Evolutionary conservation across 768 basidiomycete genomes (phyloP).

Genomic region (Suillus weaverae): DNA sequence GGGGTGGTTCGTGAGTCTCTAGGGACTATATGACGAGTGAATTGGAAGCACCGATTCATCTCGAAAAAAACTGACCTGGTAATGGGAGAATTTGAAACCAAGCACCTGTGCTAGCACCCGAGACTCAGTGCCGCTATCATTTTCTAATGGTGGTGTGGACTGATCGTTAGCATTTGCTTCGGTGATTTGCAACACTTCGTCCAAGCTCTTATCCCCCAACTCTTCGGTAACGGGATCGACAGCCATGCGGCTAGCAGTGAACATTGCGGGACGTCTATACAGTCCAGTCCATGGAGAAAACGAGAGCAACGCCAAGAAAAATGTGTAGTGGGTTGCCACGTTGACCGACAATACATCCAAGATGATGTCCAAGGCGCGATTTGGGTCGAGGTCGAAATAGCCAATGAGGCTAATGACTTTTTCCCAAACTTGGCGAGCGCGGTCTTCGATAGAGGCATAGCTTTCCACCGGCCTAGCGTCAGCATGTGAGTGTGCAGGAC

Average conservation of each 20-base stretch:
- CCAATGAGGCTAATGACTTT: slow-evolving; percentile 88
- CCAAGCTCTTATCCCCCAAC: slow-evolving; percentile 61
- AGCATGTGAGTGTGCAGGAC: slow-evolving; percentile 66
- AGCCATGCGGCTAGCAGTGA: slow-evolving; percentile 35
- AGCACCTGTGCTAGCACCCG: slow-evolving; percentile 85
- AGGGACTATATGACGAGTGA: slow-evolving; percentile 41
- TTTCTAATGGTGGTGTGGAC: slow-evolving; percentile 8
- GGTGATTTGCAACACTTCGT: slow-evolving; percentile 62
- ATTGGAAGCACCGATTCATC: neutral
- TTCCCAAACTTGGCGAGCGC: slow-evolving; percentile 74
- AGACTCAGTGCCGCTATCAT: slow-evolving; percentile 38
- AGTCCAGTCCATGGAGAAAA: slow-evolving; percentile 85
- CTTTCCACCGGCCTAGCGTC: slow-evolving; percentile 70
- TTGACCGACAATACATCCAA: slow-evolving; percentile 88
- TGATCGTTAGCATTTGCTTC: slow-evolving; percentile 32
- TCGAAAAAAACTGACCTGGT: slow-evolving; percentile 59
- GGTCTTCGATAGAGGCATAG: slow-evolving; percentile 54
- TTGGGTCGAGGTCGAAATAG: slow-evolving; percentile 96
- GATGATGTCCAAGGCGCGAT: slow-evolving; percentile 89
- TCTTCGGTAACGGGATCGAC: slow-evolving; percentile 38
- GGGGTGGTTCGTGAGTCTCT: slow-evolving; percentile 60
- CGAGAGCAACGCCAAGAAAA: slow-evolving; percentile 85
- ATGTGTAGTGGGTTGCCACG: slow-evolving; percentile 77
- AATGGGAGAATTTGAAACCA: slow-evolving; percentile 95
- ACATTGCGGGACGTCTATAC: slow-evolving; percentile 32